These are phyloP conservation scores for Hymenotorrendiella dingleyae DNA, from an alignment of 2,329 filamentous ascomycete genomes.

Conservation along the genomic window DNA sequence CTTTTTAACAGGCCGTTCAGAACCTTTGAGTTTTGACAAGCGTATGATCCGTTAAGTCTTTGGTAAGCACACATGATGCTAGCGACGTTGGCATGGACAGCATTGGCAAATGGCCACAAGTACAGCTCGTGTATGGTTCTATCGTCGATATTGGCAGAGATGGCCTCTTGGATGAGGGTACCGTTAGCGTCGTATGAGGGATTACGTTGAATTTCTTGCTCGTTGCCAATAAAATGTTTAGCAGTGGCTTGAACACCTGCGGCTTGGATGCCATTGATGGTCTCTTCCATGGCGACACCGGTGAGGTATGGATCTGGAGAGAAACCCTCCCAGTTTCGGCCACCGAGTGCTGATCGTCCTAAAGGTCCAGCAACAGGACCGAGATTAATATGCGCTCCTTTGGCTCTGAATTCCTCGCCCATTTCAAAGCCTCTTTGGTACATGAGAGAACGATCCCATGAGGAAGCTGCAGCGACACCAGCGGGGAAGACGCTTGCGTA, in stretches of 20 bases:
- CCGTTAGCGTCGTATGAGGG: slow-evolving; percentile 20
- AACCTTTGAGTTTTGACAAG: slow-evolving; percentile 70
- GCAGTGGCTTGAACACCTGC: slow-evolving; percentile 43
- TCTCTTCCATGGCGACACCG: slow-evolving; percentile 55
- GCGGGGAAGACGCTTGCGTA: slow-evolving; percentile 66
- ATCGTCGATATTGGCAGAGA: slow-evolving; percentile 74
- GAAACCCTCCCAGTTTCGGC: slow-evolving; percentile 35
- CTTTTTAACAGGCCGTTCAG: slow-evolving; percentile 78
- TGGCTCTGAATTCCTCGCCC: slow-evolving; percentile 59
- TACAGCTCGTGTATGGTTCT: slow-evolving; percentile 71
- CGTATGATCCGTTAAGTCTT: slow-evolving; percentile 61
- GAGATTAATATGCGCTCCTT: slow-evolving; percentile 66
- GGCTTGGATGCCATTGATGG: slow-evolving; percentile 49
- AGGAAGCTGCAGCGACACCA: slow-evolving; percentile 60
- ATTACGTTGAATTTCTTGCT: slow-evolving; percentile 51
- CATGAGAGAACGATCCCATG: slow-evolving; percentile 61
- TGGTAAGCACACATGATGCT: slow-evolving; percentile 80
- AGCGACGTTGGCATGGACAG: slow-evolving; percentile 68
- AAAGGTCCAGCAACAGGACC: slow-evolving; percentile 40
- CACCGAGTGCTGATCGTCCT: slow-evolving; percentile 41
- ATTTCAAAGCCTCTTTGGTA: slow-evolving; percentile 39
- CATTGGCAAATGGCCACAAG: slow-evolving; percentile 78
- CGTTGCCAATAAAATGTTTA: slow-evolving; percentile 63
- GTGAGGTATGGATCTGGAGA: slow-evolving; percentile 34
- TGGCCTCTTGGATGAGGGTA: slow-evolving; percentile 46